Base-by-base conservation (phyloP, 2,329 filamentous ascomycete genomes). In the Hypoxylon sp. region DNA sequence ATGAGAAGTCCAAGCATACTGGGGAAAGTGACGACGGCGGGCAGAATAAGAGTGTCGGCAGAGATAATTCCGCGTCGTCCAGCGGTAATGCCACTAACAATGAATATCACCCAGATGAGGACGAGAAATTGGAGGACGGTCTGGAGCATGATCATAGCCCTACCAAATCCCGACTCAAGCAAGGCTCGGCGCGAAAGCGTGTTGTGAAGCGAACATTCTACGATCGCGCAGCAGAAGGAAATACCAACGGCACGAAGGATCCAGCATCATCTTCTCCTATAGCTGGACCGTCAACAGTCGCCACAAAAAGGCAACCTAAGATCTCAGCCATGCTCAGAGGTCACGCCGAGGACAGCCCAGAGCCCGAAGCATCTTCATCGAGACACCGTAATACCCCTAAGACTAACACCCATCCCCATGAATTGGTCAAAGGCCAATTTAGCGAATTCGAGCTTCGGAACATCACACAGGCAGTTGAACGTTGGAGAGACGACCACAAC, bases 401-500 rank as follows among this genome's bases (percentile, higher is more conserved):
- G 42, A 27, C 51, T 10, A 40, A 44, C 6, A 22, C 40, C 0
- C 50, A 46, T 4, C 61, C 60, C 8, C 63, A 66, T 7, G 55
- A 67, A 8, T 61, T 74, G 2, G 30, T 65, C 14, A 75, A 64
- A 30, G 84, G 85, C 7, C 75, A 80, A 7, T 87, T 87, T 63
- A 82, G 75, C 6, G 79, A 81, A 0, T 78, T 79, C 2, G 85
- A 88, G 68, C 74, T 85, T 8, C 75, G 75, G 1, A 78, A 78
- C 53, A 80, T 88, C 30, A 77, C 76, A 0, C 75, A 75, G 42
- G 80, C 81, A 1, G 80, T 89, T 0, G 81, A 85, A 55, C 72
- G 72, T 0, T 89, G 84, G 76, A 78, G 83, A 48, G 77, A 80
- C 0, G 79, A 84, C 8, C 73, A 85, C 59, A 75, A 79, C 22